Percentiles rank a stretch among this genome's conserved stretches.
phyloP scores from a whole-genome alignment of 2,329 filamentous ascomycete species.

The Aspergillus sp. region DNA sequence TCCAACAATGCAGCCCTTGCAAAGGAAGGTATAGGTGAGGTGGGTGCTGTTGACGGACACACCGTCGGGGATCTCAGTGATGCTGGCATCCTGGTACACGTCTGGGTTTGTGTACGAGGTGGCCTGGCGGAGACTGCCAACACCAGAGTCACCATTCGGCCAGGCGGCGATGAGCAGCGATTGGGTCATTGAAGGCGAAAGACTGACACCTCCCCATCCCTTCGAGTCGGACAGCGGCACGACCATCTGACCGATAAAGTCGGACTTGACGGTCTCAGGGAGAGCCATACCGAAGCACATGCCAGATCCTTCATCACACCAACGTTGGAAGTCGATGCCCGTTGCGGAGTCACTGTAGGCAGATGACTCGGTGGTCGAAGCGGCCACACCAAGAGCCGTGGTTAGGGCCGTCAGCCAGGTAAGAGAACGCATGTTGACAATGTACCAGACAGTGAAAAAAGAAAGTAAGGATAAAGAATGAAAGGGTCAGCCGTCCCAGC shows the following conservation, averaged over 20 bases:
- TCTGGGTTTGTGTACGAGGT: constrained; percentile 8
- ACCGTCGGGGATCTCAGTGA: constrained; percentile 10
- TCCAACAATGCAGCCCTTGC: constrained; percentile 10
- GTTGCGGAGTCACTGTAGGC: constrained; percentile 11
- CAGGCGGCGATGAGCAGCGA: constrained; percentile 11
- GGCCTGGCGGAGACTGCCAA: constrained; percentile 9
- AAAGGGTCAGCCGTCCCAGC: constrained; percentile 9
- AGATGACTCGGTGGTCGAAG: constrained; percentile 8
- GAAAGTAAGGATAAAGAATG: constrained; percentile 4
- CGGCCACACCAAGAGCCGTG: constrained; percentile 8
- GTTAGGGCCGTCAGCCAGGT: constrained; percentile 9
- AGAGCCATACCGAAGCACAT: constrained; percentile 14
- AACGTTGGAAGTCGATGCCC: constrained; percentile 13
- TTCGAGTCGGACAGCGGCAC: constrained; percentile 10
- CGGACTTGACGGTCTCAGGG: constrained; percentile 7
- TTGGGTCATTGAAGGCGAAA: constrained; percentile 8
- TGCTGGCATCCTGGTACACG: constrained; percentile 6
- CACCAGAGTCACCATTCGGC: constrained; percentile 9
- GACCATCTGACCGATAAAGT: constrained; percentile 12
- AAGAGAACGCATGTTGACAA: constrained; percentile 8
- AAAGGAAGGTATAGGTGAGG: constrained; percentile 15
- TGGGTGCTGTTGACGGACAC: constrained; percentile 12
- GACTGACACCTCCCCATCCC: constrained; percentile 15
- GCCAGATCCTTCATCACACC: constrained; percentile 10
- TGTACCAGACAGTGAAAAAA: constrained; percentile 3